A percentile compares a stretch with the other conserved stretches of the same genome.
Conservation (phyloP, 1,284 basidiomycete species). For the Inonotus hispidus region DNA sequence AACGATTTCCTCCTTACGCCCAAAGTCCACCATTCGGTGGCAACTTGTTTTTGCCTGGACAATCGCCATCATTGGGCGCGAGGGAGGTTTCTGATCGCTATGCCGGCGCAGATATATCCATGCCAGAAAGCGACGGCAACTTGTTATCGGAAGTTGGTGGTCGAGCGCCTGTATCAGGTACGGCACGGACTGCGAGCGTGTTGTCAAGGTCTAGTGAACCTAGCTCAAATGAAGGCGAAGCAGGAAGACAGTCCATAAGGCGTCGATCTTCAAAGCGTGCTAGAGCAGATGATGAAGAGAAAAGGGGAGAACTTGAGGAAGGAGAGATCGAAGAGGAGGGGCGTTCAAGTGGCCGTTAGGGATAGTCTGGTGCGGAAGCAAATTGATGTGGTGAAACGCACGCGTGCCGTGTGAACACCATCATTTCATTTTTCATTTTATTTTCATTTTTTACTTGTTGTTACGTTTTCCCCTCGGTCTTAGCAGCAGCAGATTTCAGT, state of each 20-base stretch:
- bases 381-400: not conserved
- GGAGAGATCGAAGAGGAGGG: slow-evolving; percentile 5
- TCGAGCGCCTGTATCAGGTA: not conserved
- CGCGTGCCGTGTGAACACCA: not conserved
- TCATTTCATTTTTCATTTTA: not conserved
- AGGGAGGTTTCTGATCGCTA: not conserved
- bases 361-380: not conserved
- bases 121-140: not conserved
- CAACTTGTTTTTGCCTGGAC: not conserved
- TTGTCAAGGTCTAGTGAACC: slow-evolving; percentile 7
- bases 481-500: not conserved
- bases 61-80: not conserved
- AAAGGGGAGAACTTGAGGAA: slow-evolving; percentile 11
- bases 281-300: not conserved
- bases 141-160: not conserved
- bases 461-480: not conserved
- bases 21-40: slow-evolving; percentile 1
- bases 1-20: not conserved
- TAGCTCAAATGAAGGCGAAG: slow-evolving; percentile 12
- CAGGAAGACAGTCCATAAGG: not conserved
- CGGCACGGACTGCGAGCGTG: slow-evolving; percentile 5
- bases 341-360: not conserved
- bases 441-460: not conserved
- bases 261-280: slow-evolving; percentile 6
- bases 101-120: not conserved